Evolutionary conservation across 1,284 basidiomycete genomes (phyloP), one percentile per base, ranked within the genome.

Genomic region (Neolentinus lepideus): DNA sequence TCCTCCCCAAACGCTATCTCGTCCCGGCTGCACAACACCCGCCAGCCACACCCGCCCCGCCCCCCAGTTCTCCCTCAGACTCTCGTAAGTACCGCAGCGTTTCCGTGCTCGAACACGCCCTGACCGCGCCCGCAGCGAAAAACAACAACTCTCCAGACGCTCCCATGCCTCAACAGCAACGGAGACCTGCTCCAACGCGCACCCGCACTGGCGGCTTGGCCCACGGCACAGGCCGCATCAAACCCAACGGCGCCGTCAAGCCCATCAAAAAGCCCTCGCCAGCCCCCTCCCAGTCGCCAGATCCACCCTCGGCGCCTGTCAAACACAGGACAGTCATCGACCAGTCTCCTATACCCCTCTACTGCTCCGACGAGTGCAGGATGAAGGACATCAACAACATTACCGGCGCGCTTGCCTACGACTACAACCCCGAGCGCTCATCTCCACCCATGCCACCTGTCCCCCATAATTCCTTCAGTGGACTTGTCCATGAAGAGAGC

Each of bases 281-380:
- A 16, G 38, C 16, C 38, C 8, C 38, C 8, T 43, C 38, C 8
- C 67, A 61, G 58, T 61, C 58, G 25, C 58, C 60, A 1, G 56
- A 63, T 3, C 64, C 59, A 16, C 63, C 71, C 36, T 45, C 62
- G 51, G 58, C 65, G 2, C 69, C 73, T 12, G 59, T 76, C 33
- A 80, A 80, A 61, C 74, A 76, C 48, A 79, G 81, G 45, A 83
- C 81, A 2, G 74, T 89, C 69, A 89, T 90, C 71, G 87, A 89
- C 71, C 85, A 85, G 66, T 75, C 76, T 1, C 88, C 84, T 11
- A 80, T 80, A 1, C 86, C 88, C 22, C 77, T 90, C 59, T 91
- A 90, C 71, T 91, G 88, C 71, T 90, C 87, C 2, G 85, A 88
- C 60, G 78, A 84, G 64, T 91, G 88, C 67, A 76, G 79, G 58